These are phyloP conservation scores for Blepharisma japonicum DNA, from an alignment of 73 alveolate species.

Conservation along the genomic window DNA sequence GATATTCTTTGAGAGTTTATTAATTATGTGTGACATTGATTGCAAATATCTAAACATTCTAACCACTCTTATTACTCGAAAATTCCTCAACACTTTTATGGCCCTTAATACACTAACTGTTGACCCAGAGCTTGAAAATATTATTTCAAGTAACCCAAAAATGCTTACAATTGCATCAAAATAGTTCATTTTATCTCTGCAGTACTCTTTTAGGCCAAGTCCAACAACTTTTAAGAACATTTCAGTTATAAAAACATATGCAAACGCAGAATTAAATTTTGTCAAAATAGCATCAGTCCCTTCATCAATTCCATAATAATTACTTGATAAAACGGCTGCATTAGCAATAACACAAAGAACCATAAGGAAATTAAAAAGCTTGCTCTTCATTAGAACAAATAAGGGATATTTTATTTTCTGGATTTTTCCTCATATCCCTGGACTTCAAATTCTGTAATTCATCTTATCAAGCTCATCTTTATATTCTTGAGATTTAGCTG, in stretches of 20 bases:
- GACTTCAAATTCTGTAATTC: neutral
- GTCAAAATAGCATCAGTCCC: neutral
- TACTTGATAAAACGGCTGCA: slow-evolving; percentile 65
- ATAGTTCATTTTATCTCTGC: slow-evolving; percentile 62
- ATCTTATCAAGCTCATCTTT: neutral
- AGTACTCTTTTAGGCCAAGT: slow-evolving; percentile 54
- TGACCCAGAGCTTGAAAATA: slow-evolving; percentile 43
- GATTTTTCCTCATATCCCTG: neutral
- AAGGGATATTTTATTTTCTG: slow-evolving; percentile 29
- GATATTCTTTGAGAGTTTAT: slow-evolving; percentile 53
- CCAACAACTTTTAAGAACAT: slow-evolving; percentile 64
- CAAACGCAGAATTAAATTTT: neutral
- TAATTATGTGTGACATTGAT: slow-evolving; percentile 75
- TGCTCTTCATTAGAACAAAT: neutral
- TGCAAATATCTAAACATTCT: slow-evolving; percentile 83
- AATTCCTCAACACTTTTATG: slow-evolving; percentile 86
- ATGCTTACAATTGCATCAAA: slow-evolving; percentile 80
- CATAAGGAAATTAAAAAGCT: neutral
- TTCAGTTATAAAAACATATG: slow-evolving; percentile 50
- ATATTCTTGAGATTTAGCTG: too few species aligned
- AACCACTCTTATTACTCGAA: slow-evolving; percentile 90
- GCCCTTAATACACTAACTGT: slow-evolving; percentile 66
- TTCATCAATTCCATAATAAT: slow-evolving; percentile 31
- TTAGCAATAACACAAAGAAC: slow-evolving; percentile 37
- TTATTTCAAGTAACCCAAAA: slow-evolving; percentile 79